Evolutionary conservation across 2,329 filamentous ascomycete species (phyloP).

Genomic region (Arthrobotrys megalospora): DNA sequence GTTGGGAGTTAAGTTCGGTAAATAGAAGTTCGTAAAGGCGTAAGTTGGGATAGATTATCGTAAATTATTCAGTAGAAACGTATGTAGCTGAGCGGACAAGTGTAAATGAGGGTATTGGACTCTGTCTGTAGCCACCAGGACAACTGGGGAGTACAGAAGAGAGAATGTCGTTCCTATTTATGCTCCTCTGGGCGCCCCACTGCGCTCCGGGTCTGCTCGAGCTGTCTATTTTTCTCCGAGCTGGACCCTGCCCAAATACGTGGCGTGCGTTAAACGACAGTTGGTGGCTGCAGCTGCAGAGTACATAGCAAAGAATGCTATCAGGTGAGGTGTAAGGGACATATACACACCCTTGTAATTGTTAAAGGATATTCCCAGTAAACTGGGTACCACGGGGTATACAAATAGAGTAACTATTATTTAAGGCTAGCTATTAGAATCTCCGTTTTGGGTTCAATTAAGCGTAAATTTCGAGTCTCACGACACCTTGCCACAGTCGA

Average conservation of each 20-base stretch:
- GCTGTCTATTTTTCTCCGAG: conserved; percentile 6
- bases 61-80: no score
- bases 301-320: not conserved
- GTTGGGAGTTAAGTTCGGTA: not conserved
- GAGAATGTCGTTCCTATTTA: not conserved
- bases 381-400: not conserved
- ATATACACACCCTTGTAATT: conserved; percentile 20
- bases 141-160: not conserved
- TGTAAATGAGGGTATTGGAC: not conserved
- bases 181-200: not conserved
- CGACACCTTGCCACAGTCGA: not conserved
- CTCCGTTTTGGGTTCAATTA: not conserved
- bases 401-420: conserved; percentile 1
- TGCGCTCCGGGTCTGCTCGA: not conserved
- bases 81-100: no score
- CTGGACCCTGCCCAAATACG: conserved; percentile 20
- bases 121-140: conserved; percentile 19
- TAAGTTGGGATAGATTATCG: not conserved
- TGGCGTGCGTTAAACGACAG: conserved; percentile 21
- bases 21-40: not conserved
- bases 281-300: conserved; percentile 26
- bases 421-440: not conserved
- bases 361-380: conserved; percentile 18
- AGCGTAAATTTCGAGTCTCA: not conserved
- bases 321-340: conserved; percentile 20